Percentiles rank a stretch among this genome's conserved stretches.
These are phyloP conservation scores for Bolboschoenoplectus hybrid DNA, from an alignment of 202 grass and related monocot species.

Conservation along the genomic window DNA sequence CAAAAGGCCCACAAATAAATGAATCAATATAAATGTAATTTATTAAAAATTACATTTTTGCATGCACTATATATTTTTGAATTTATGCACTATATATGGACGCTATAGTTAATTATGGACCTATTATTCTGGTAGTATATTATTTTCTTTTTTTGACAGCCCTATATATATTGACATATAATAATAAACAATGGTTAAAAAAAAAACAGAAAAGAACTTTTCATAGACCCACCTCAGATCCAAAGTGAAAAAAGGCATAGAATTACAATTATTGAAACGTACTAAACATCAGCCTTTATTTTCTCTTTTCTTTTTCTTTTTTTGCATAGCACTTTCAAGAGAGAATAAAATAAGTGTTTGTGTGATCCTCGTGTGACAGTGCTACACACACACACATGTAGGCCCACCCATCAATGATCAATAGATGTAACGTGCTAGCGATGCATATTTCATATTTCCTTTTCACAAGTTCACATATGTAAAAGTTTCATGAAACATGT, in stretches of 20 bases:
- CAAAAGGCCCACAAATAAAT: not conserved
- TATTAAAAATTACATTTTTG: not conserved
- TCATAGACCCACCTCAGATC: conserved; percentile 1
- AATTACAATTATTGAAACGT: not conserved
- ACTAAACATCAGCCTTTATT: not conserved
- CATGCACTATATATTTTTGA: not conserved
- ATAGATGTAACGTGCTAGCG: not conserved
- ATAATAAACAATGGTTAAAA: not conserved
- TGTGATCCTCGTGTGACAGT: not conserved
- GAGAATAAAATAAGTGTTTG: not conserved
- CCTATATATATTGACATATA: not conserved
- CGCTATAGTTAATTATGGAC: not conserved
- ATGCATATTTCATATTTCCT: not conserved
- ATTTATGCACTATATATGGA: not conserved
- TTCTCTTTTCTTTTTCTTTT: not conserved
- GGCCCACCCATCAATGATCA: too few species aligned
- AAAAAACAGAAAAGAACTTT: conserved; percentile 20
- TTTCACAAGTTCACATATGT: not conserved
- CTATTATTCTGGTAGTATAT: not conserved
- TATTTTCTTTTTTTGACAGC: not conserved
- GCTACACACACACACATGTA: too few species aligned
- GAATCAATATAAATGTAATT: not conserved
- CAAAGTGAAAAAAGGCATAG: not conserved
- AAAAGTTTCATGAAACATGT: not conserved
- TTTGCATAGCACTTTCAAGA: not conserved